Base-by-base conservation (phyloP, 2,329 filamentous ascomycete genomes). In the Capronia americana region DNA sequence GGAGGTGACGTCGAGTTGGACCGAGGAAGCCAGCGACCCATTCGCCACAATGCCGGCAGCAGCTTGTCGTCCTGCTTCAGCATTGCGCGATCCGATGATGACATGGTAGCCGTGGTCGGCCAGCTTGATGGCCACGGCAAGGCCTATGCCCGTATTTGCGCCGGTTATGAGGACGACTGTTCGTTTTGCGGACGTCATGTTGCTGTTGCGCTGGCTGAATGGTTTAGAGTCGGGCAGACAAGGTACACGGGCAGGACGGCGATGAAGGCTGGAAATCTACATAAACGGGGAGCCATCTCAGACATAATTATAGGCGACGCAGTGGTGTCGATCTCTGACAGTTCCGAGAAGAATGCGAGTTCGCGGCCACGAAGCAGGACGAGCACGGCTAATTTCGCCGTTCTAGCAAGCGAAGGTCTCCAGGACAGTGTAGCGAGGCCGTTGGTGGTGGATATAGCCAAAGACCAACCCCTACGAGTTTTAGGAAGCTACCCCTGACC, bases 61-160 rank as follows among this genome's bases (percentile, higher is more conserved):
- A 1, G 74, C 70, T 1, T 69, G 59, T 14, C 72, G 63, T 0
- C 76, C 77, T 0, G 69, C 67, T 20, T 70, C 50, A n/a, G 55
- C 30, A 61, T 75, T 74, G n/a, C 78, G 75, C 0, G 74, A 73
- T 4, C 77, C 77, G 6, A 79, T 73, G 7, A 79, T 70, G 26
- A 79, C 76, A 54, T 77, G 76, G 67, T 74, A 77, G 20, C 53
- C 56, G 44, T 67, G 65, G 12, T 61, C 48, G 26, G 65, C 61
- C 10, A 67, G 57, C 23, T 26, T 28, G 17, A 1, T 55, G 26
- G 63, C 54, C 1, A 54, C 51, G 2, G 63, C 66, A 20, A 59
- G 54, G 2, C 66, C 66, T 20, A 68, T 68, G n/a, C 64, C 64
- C 2, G 20, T 26, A 30, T 67, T 67, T 11, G 51, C 61, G 20